Evolutionary conservation across 805 yeast genomes (phyloP), one percentile per base, ranked within the genome.

Genomic region (Candida ulmi): DNA sequence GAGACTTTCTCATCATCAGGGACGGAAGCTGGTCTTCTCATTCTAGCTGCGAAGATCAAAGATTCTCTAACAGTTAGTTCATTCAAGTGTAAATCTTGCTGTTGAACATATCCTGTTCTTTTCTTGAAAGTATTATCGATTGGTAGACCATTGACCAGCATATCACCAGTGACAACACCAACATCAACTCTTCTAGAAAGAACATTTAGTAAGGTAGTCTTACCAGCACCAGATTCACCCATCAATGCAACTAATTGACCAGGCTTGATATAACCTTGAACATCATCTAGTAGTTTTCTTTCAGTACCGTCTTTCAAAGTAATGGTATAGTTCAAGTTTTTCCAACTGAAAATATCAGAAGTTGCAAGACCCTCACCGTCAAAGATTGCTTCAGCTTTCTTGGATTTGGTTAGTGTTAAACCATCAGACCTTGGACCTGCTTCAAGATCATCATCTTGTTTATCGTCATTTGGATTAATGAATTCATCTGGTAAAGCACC

Each of bases 201-300:
- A 17, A 69, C 69, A 54, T 76, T 76, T 48, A 76, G 62, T 39
- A 76, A 57, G 11, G 80, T 76, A 11, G 80, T 76, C 49, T 76
- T 76, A 53, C 82, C 80, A 23, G 80, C 80, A 55, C 81, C 80
- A n/a, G 80, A 74, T 35, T 74, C 79, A 48, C 81, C 81, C 79
- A 76, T 74, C 23, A 76, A 56, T 11, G 73, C 76, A 19, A 74
- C 70, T 44, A 71, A 55, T 65, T 55, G 78, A 40, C 88, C 88
- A 13, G 87, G 85, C 54, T 76, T 74, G 42, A 80, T 83, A 69
- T 77, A 81, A 23, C 88, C 88, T 46, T 74, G 74, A 24, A 71
- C 69, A 44, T 66, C 60, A 42, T 68, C 64, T 30, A 74, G 76
- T 76, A 21, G 74, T 58, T 48, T 77, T 81, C 34, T 58, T 13